Percentiles rank a stretch among this genome's conserved stretches.
Conservation (phyloP, 495 filamentous ascomycete genomes). For the Talaromyces wortmannii region DNA sequence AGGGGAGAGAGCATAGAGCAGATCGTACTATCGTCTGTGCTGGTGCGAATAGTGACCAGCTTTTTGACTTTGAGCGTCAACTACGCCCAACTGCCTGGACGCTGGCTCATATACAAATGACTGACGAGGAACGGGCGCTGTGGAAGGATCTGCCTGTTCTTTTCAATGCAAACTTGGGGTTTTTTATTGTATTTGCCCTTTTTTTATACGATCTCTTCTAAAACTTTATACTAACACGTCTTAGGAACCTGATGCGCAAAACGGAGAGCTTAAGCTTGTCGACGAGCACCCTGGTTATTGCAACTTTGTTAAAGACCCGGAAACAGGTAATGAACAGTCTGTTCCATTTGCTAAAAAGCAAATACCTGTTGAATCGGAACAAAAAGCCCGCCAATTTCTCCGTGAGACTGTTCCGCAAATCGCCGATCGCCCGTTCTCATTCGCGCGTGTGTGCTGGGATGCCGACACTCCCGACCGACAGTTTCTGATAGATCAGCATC, state of each 20-base stretch:
- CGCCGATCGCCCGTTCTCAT: conserved; percentile 34
- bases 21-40: conserved; percentile 37
- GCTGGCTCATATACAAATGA: conserved; percentile 42
- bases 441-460: conserved; percentile 48
- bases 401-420: conserved; percentile 45
- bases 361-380: conserved; percentile 39
- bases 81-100: conserved; percentile 49
- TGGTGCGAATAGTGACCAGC: conserved; percentile 36
- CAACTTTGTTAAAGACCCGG: conserved; percentile 23
- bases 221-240: neutral
- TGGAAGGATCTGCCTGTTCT: conserved; percentile 43
- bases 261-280: conserved; percentile 46
- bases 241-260: conserved; percentile 41
- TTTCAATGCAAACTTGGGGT: conserved; percentile 44
- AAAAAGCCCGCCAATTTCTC: conserved; percentile 33
- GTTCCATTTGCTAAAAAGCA: conserved; percentile 41
- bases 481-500: conserved; percentile 41
- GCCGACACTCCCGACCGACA: conserved; percentile 45
- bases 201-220: neutral
- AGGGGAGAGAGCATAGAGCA: conserved; percentile 25
- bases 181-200: conserved; percentile 32
- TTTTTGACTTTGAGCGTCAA: conserved; percentile 42
- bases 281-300: conserved; percentile 52
- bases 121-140: conserved; percentile 26
- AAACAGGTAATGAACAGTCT: conserved; percentile 18